Conservation (phyloP, 1,284 basidiomycete species). For the Cutaneotrichosporon spelunceum region DNA sequence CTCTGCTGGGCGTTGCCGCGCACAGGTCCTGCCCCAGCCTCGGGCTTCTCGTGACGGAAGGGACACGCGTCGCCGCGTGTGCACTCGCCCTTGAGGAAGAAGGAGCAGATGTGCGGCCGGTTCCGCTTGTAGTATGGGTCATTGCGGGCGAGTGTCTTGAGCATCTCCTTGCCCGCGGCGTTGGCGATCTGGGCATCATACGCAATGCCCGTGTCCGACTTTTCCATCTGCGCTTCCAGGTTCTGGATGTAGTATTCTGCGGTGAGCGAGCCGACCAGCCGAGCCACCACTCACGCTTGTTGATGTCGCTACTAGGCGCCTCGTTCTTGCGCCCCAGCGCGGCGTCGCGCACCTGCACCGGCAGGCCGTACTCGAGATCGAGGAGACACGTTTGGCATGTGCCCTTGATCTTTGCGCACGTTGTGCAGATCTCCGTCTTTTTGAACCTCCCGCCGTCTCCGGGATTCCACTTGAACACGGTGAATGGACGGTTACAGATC, state of each 20-base stretch:
- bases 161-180: slow-evolving; percentile 86
- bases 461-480: slow-evolving; percentile 98
- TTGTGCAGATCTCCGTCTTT: slow-evolving; percentile 97
- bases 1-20: slow-evolving; percentile 78
- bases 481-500: slow-evolving; percentile 89
- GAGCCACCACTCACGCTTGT: slow-evolving; percentile 57
- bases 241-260: slow-evolving; percentile 94
- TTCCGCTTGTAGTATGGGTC: slow-evolving; percentile 98
- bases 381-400: slow-evolving; percentile 97
- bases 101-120: slow-evolving; percentile 87
- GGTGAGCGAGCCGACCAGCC: neutral
- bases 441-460: slow-evolving; percentile 89
- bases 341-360: slow-evolving; percentile 95
- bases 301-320: slow-evolving; percentile 93
- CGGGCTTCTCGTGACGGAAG: slow-evolving; percentile 86
- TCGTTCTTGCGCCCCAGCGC: slow-evolving; percentile 81
- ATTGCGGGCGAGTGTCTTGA: slow-evolving; percentile 86
- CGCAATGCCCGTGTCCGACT: slow-evolving; percentile 41
- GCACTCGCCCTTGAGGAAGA: slow-evolving; percentile 94
- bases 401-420: slow-evolving; percentile 98
- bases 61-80: slow-evolving; percentile 88
- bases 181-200: slow-evolving; percentile 66
- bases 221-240: slow-evolving; percentile 71
- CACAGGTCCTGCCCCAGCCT: slow-evolving; percentile 59
- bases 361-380: slow-evolving; percentile 92